A percentile compares a stretch with the other conserved stretches of the same genome.
phyloP scores from a whole-genome alignment of 2,329 filamentous ascomycete genomes.

The Aciculosporium take region DNA sequence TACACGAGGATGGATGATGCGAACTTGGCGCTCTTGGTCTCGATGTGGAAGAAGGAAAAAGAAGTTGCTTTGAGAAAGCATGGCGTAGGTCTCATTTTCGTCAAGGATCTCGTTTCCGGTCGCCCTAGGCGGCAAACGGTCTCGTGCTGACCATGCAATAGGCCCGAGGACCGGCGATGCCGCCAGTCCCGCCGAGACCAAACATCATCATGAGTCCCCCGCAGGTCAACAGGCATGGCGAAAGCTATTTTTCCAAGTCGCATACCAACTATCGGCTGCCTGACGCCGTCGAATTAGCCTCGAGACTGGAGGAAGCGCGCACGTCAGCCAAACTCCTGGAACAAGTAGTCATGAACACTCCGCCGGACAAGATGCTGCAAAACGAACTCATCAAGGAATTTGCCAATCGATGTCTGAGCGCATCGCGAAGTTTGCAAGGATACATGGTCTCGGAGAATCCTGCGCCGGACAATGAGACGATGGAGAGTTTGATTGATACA shows the following conservation, averaged over 20 bases:
- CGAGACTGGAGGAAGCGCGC: constrained; percentile 75
- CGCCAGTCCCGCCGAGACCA: constrained; percentile 8
- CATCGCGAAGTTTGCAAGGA: constrained; percentile 65
- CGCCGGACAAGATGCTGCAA: constrained; percentile 55
- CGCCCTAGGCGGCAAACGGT: background rate
- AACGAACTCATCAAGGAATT: constrained; percentile 94
- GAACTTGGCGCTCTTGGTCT: constrained; percentile 52
- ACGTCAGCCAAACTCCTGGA: constrained; percentile 86
- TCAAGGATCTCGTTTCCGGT: background rate
- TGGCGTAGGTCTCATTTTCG: constrained; percentile 26
- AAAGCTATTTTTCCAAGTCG: constrained; percentile 44
- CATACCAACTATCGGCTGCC: constrained; percentile 42
- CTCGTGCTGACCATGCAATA: constrained; percentile 6
- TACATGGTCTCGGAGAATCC: constrained; percentile 76
- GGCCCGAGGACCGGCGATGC: constrained; percentile 11
- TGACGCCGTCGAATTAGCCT: constrained; percentile 59
- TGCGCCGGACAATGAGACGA: constrained; percentile 78
- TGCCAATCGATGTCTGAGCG: constrained; percentile 67
- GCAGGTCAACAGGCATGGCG: constrained; percentile 23
- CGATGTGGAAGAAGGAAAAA: constrained; percentile 88
- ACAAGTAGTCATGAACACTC: constrained; percentile 79
- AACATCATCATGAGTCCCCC: constrained; percentile 4
- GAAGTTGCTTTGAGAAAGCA: constrained; percentile 41
- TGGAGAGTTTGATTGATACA: constrained; percentile 84
- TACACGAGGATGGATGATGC: constrained; percentile 58